Percentiles rank a stretch among this genome's conserved stretches.
These are phyloP conservation scores for Eutrema yunnanense DNA, from an alignment of 345 rosid genomes.

Conservation along the genomic window DNA sequence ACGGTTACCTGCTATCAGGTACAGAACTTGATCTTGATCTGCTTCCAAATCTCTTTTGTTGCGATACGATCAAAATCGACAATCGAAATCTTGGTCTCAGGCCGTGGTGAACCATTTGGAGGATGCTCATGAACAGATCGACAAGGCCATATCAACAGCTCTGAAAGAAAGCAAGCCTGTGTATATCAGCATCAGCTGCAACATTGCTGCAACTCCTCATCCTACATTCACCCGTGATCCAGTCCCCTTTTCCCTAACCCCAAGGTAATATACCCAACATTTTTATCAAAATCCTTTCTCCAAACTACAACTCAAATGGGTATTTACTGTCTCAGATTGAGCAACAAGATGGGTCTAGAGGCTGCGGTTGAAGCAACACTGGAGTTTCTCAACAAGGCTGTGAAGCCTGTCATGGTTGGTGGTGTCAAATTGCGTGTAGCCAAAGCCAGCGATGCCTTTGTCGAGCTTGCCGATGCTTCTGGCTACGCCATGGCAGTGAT, in stretches of 20 bases:
- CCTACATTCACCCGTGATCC: constrained; percentile 46
- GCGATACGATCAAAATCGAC: too few species aligned
- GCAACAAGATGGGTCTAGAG: constrained; percentile 42
- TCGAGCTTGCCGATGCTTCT: constrained; percentile 43
- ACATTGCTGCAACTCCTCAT: constrained; percentile 44
- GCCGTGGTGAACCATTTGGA: constrained; percentile 56
- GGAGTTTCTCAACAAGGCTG: constrained; percentile 49
- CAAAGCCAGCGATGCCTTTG: constrained; percentile 42
- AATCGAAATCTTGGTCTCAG: constrained; percentile 7
- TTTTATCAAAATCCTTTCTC: background rate
- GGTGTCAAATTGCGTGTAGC: constrained; percentile 47
- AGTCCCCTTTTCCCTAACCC: constrained; percentile 40
- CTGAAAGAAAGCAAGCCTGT: constrained; percentile 65
- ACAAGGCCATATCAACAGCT: constrained; percentile 45
- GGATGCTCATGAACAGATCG: constrained; percentile 57
- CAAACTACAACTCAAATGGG: background rate
- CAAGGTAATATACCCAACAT: constrained; percentile 21
- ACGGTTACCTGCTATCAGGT: constrained; percentile 60
- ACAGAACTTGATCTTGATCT: background rate
- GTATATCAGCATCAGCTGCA: constrained; percentile 59
- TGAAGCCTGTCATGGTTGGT: constrained; percentile 56
- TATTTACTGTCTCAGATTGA: constrained; percentile 25
- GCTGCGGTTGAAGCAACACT: constrained; percentile 53
- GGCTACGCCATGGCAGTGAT: constrained; percentile 47
- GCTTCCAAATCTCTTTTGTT: too few species aligned